Base-by-base conservation (phyloP, 2,329 filamentous ascomycete species). In the Trichoderma endophyticum region DNA sequence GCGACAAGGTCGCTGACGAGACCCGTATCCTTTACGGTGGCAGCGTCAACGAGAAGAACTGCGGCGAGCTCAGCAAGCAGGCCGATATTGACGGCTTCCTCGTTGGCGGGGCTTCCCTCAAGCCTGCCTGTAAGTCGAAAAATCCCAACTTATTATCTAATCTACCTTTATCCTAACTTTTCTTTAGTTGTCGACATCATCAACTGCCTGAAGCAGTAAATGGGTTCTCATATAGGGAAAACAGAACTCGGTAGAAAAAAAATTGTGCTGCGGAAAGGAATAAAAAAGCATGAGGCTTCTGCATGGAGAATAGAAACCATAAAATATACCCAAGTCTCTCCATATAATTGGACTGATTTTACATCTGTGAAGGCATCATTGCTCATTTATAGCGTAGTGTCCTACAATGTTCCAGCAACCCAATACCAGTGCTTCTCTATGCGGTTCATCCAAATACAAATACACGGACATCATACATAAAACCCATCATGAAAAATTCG, bases 11-110 rank as follows among this genome's bases (percentile, higher is more conserved):
- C 71, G 90, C 94, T 61, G 94, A 97, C 75, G 90, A 92, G 85
- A 97, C 95, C 74, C 90, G 96, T 79, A 93, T 99, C 82, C 91
- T 99, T 81, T 99, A 99, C 84, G 96, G 96, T 77, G 96, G 96
- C 81, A 96, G 92, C 79, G 96, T 99, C 79, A 97, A 88, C 82
- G 96, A 97, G 89, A 98, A 98, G 92, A 99, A 99, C 90, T 97
- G 93, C 88, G 89, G 87, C 80, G 95, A 98, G 75, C 89, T 99
- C 79, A 90, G 92, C 82, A 95, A 94, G 88, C 90, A 98, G 89
- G 83, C 89, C 75, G 96, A 99, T 84, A 97, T 99, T 83, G 96
- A 99, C 83, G 96, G 96, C 73, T 98, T 98, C 91, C 89, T 98
- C 77, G 95, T 98, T 77, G 95, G 95, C 76, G 95, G 95, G 84